Percentiles rank a stretch among this genome's conserved stretches.
These are phyloP conservation scores for Jasminum sambac DNA, from an alignment of 257 asterid species.

Conservation along the genomic window DNA sequence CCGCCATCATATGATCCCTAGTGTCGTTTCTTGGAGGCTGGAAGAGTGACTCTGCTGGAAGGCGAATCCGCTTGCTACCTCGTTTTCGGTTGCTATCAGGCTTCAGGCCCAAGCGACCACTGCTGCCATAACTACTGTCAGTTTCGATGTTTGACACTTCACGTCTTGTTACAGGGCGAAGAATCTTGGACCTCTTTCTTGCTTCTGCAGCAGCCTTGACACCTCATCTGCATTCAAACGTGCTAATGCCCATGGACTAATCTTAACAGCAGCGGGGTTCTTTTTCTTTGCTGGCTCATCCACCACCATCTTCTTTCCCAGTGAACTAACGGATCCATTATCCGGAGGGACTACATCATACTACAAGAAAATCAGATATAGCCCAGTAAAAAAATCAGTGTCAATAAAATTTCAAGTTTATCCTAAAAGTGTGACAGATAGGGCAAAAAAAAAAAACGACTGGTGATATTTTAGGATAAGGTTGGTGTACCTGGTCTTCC, in stretches of 20 bases:
- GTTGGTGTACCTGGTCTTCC: slow-evolving; percentile 79
- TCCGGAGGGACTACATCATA: slow-evolving; percentile 89
- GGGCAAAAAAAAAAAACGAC: background rate
- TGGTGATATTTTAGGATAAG: background rate
- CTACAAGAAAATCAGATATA: slow-evolving; percentile 40
- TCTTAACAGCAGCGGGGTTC: slow-evolving; percentile 77
- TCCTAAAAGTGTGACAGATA: background rate
- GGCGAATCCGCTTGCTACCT: slow-evolving; percentile 75
- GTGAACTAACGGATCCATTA: slow-evolving; percentile 74
- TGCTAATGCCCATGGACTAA: slow-evolving; percentile 95
- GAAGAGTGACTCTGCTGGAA: slow-evolving; percentile 75
- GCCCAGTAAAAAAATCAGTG: background rate
- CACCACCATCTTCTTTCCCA: slow-evolving; percentile 54
- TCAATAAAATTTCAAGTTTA: background rate
- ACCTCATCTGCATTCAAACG: slow-evolving; percentile 87
- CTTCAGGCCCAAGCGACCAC: slow-evolving; percentile 52
- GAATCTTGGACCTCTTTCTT: slow-evolving; percentile 78
- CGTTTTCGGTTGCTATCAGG: slow-evolving; percentile 62
- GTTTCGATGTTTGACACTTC: slow-evolving; percentile 50
- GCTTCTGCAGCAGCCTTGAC: slow-evolving; percentile 96
- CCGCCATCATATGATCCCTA: slow-evolving; percentile 36
- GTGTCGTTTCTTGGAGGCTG: slow-evolving; percentile 38
- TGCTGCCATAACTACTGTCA: slow-evolving; percentile 70
- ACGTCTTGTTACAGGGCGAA: slow-evolving; percentile 64
- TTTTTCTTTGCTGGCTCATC: slow-evolving; percentile 78